Base-by-base conservation (phyloP, 2,329 filamentous ascomycete species). In the Pochonia chlamydosporia region DNA sequence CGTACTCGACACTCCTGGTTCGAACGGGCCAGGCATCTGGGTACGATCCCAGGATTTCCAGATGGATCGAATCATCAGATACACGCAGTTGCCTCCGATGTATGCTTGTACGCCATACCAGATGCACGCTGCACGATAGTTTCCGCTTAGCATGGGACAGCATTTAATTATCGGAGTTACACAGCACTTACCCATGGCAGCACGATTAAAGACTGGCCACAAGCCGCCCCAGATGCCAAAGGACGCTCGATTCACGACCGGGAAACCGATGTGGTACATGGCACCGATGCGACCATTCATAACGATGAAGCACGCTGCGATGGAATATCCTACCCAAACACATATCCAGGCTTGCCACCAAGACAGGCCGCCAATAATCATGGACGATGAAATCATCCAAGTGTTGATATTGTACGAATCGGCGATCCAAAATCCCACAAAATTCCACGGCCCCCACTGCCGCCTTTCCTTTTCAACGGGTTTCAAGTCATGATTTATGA, bases 311-410 rank as follows among this genome's bases (percentile, higher is more conserved):
- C 70, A 71, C 26, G 76, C 88, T 0, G 89, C 81, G 53, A 95
- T 83, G 33, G 81, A 74, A 62, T 96, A 95, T 46, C 91, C 90
- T 24, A 91, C 69, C 84, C 89, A 92, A 39, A 96, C 87, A 59
- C 87, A 90, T n/a, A 89, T 70, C 84, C 86, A 89, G 13, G 87
- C 85, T 68, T 95, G 89, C 89, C 89, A 95, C 89, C 89, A 95
- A 8, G 87, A 88, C 20, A 95, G 73, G 11, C 89, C 88, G 41
- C 70, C 73, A 1, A 85, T 78, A 28, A 95, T 88, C 79, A 89
- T 90, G 31, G 86, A 83, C 1, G 86, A 89, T 0, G 87, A 86
- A 52, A 95, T 93, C 88, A 95, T 95, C 90, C 89, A 95, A 2
- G 89, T 93, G 66, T 92, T 93, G 62, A 93, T 89, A 64, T 92